Evolutionary conservation across 306 rosid species (phyloP), one percentile per base, ranked within the genome.

Genomic region (Sophora flavescens): DNA sequence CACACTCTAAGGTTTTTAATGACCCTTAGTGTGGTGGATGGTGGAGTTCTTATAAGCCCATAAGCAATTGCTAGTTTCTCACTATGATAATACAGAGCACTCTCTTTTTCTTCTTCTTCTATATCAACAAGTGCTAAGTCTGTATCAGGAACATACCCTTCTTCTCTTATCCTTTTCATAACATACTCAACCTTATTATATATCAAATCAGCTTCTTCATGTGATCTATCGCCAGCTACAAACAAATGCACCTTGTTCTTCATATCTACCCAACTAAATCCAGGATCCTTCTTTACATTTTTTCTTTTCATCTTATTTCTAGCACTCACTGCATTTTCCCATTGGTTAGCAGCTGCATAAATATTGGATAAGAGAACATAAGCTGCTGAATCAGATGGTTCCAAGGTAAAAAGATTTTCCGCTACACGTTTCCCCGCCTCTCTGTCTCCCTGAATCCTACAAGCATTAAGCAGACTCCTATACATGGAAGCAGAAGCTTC

Each of bases 231-330:
- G 0, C 88, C 95, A 18, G 85, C 98, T 65, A 91, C 89, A 56
- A 93, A 93, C 72, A 89, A 83, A 80, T 89, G 92, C 74, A 88
- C 87, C 80, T 86, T 87, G 86, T 84, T 91, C 87, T 91, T 93
- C 73, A 89, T 86, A 60, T 89, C 90, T 61, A 90, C 54, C 98
- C 98, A 93, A 58, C 98, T 89, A 82, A 87, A 93, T 52, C 96
- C 96, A 0, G 95, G 93, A 36, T 91, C 98, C 84, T 93, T 93
- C 80, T 91, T 93, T 57, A 88, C 91, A 51, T 91, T 89, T 33
- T 77, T 83, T 50, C 73, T 75, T 57, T 72, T 88, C 98, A 93
- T 93, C 88, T 59, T 82, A 62, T 82, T 82, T 68, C 97, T 82
- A 75, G 93, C 96, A 72, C 83, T 79, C 8, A 47, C 77, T 16